Base-by-base conservation (phyloP, 139 green algal species). In the Prasinococcaceae sp. region DNA sequence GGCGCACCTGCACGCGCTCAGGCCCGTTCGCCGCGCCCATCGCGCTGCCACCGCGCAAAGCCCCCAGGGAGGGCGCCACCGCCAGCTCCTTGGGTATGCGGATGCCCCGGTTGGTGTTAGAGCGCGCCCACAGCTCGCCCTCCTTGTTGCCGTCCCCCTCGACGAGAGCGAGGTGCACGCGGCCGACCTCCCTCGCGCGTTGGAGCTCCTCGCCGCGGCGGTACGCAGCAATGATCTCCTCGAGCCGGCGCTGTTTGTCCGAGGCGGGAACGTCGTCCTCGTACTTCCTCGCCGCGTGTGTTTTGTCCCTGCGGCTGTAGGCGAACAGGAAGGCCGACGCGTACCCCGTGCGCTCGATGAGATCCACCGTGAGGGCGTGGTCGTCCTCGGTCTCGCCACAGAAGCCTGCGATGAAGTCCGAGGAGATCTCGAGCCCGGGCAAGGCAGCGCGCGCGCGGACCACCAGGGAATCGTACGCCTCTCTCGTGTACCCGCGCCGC, bases 401-500 rank as follows among this genome's bases (percentile, higher is more conserved):
- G 62, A 94, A 95, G 8, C 86, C 81, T 55, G 57, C 43, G 43
- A 94, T 92, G 48, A 94, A 84, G 69, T 94, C 84, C 1, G 77
- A 92, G 4, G 75, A 85, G 6, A 95, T 60, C 0, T 80, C 70
- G 14, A 82, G 72, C 3, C 60, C 63, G 2, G 84, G 80, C 6
- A 95, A 45, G 1, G 61, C 22, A 0, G n/a, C 9, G 0, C 73
- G 50, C 2, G 77, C 73, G 28, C 65, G 71, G 0, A 62, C 47
- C 23, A 94, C 73, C 46, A 95, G 72, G 1, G 56, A 69, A 45
- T 92, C 70, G 53, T 93, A 95, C 2, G 84, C 77, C 44, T 90
- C 75, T 9, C 85, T 47, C 25, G 63, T 77, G 68, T 94, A 88
- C 0, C 86, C 84, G 14, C 86, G 55, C 29, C 61, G 44, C 86